Evolutionary conservation across 2,329 filamentous ascomycete species (phyloP).

Genomic region (Fusarium sambucinum): DNA sequence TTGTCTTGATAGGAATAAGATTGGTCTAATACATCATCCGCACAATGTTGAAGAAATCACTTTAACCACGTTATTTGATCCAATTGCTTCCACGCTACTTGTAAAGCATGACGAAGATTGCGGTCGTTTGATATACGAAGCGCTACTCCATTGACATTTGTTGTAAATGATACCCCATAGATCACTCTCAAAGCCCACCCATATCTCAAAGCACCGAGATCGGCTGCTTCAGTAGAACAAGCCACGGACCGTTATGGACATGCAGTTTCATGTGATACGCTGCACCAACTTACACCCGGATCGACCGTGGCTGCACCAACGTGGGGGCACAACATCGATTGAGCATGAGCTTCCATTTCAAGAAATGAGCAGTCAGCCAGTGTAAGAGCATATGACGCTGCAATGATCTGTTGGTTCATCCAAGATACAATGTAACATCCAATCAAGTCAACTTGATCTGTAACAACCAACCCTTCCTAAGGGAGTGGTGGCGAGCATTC

Average conservation of each 20-base stretch:
- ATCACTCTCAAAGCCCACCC: not conserved
- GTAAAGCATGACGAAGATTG: no score
- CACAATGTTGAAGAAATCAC: not conserved
- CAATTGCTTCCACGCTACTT: no score
- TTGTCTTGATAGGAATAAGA: not conserved
- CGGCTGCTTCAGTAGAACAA: not conserved
- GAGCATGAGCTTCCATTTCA: slow-evolving; percentile 12
- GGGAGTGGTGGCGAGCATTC: not conserved
- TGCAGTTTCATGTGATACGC: slow-evolving; percentile 25
- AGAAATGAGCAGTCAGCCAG: not conserved
- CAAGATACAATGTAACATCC: not conserved
- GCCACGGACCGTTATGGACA: slow-evolving; percentile 4
- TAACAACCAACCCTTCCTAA: not conserved
- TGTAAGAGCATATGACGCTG: not conserved
- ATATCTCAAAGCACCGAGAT: not conserved
- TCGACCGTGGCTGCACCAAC: slow-evolving; percentile 33
- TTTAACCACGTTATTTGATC: not conserved
- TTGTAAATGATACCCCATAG: not conserved
- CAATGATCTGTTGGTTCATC: not conserved
- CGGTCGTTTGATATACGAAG: no score
- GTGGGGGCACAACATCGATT: slow-evolving; percentile 35
- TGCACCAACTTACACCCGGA: slow-evolving; percentile 31
- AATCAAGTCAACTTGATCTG: not conserved
- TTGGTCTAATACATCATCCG: not conserved
- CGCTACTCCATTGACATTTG: not conserved